phyloP scores from a whole-genome alignment of 352 stramenopile species.

The Globisporangium middletonii region DNA sequence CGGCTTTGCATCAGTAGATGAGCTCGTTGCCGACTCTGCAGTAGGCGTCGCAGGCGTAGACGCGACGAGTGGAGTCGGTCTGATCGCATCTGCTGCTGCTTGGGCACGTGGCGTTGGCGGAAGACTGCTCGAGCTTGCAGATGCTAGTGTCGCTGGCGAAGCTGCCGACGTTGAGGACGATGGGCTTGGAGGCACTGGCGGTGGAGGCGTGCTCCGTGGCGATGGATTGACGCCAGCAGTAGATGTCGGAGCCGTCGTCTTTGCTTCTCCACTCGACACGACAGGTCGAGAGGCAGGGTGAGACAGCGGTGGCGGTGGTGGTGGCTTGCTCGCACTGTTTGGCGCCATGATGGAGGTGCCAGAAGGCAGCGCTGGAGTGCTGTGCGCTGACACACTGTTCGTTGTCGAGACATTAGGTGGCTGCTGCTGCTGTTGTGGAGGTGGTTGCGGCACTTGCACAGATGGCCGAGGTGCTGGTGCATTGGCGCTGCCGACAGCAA shows the following conservation, averaged over 20 bases:
- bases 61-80: background rate
- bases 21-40: background rate
- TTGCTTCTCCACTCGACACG: constrained; percentile 2
- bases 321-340: background rate
- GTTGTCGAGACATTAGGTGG: background rate
- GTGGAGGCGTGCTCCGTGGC: background rate
- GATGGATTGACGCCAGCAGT: background rate
- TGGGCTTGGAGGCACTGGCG: background rate
- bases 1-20: background rate
- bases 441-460: background rate
- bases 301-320: background rate
- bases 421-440: background rate
- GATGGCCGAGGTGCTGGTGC: background rate
- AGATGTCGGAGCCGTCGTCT: background rate
- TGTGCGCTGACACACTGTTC: background rate
- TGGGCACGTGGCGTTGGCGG: background rate
- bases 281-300: background rate
- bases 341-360: background rate
- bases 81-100: background rate
- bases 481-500: background rate
- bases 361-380: background rate
- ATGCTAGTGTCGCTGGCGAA: background rate
- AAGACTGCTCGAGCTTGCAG: background rate
- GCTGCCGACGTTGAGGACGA: background rate
- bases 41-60: background rate